phyloP scores from a whole-genome alignment of 495 filamentous ascomycete species.

The Apodospora peruviana region DNA sequence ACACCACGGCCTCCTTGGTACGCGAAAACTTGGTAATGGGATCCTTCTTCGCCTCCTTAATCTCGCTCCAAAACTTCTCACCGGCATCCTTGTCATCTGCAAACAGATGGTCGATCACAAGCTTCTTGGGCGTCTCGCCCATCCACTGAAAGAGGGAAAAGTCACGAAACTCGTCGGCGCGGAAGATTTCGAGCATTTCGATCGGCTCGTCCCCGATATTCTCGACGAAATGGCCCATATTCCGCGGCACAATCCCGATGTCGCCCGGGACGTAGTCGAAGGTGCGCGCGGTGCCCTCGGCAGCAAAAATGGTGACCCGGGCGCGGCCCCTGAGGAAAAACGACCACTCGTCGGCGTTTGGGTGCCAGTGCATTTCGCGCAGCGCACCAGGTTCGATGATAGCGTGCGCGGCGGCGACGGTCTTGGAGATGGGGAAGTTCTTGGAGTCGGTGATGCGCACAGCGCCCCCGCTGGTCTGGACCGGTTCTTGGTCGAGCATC shows the following conservation, averaged over 20 bases:
- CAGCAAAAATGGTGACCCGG: constrained; percentile 47
- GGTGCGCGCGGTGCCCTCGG: constrained; percentile 42
- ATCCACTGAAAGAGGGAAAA: constrained; percentile 67
- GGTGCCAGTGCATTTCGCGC: constrained; percentile 58
- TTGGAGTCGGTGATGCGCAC: constrained; percentile 61
- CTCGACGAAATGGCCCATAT: constrained; percentile 59
- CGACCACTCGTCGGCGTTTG: constrained; percentile 53
- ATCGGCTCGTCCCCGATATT: constrained; percentile 55
- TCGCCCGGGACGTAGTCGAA: constrained; percentile 49
- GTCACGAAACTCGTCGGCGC: constrained; percentile 53
- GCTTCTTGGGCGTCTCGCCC: constrained; percentile 55
- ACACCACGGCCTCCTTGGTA: not conserved
- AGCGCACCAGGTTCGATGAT: constrained; percentile 52
- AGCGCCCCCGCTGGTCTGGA: constrained; percentile 48
- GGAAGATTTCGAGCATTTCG: constrained; percentile 57
- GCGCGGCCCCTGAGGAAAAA: constrained; percentile 48
- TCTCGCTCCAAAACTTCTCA: constrained; percentile 49
- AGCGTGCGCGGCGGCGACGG: constrained; percentile 57
- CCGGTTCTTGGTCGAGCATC: constrained; percentile 54
- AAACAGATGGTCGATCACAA: constrained; percentile 60
- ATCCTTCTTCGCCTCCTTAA: constrained; percentile 48
- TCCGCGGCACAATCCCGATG: constrained; percentile 55
- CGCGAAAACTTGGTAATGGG: not conserved
- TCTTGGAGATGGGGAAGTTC: constrained; percentile 61
- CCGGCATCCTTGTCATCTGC: constrained; percentile 46